These are phyloP conservation scores for Lepidium africanum DNA, from an alignment of 345 rosid species.

Conservation along the genomic window DNA sequence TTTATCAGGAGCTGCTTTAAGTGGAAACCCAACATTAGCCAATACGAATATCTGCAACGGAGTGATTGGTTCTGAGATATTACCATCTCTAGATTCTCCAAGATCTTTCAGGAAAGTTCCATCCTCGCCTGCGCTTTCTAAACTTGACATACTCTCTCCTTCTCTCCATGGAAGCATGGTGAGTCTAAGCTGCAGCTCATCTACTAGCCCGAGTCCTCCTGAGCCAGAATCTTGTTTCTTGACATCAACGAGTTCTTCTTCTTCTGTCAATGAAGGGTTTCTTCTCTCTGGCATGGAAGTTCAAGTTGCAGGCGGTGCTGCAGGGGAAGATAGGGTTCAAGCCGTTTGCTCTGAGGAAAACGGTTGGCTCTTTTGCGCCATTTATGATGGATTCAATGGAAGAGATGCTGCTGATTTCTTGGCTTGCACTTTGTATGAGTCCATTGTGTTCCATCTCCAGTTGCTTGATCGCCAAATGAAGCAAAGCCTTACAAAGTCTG, in stretches of 20 bases:
- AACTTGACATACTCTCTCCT: conserved; percentile 79
- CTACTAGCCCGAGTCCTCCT: conserved; percentile 48
- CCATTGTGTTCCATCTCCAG: conserved; percentile 48
- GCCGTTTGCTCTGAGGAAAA: conserved; percentile 98
- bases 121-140: conserved; percentile 67
- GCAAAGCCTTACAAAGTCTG: conserved; percentile 25
- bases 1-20: conserved; percentile 92
- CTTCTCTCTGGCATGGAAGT: conserved; percentile 52
- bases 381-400: conserved; percentile 94
- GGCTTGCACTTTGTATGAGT: conserved; percentile 86
- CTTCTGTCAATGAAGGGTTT: conserved; percentile 52
- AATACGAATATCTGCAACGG: conserved; percentile 94
- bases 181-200: conserved; percentile 73
- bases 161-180: conserved; percentile 80
- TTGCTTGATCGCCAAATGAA: conserved; percentile 53
- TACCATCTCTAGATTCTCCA: conserved; percentile 84
- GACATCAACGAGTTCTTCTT: conserved; percentile 56
- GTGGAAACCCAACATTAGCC: conserved; percentile 95
- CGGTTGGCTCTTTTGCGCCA: conserved; percentile 86
- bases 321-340: conserved; percentile 97
- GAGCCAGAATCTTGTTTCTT: conserved; percentile 56
- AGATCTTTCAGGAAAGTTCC: conserved; percentile 71
- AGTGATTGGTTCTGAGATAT: conserved; percentile 75
- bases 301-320: conserved; percentile 98
- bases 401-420: conserved; percentile 99